A percentile compares a stretch with the other conserved stretches of the same genome.
These are phyloP conservation scores for Rhizopus delemar DNA, from an alignment of 371 early-diverging fungal species.

Conservation along the genomic window DNA sequence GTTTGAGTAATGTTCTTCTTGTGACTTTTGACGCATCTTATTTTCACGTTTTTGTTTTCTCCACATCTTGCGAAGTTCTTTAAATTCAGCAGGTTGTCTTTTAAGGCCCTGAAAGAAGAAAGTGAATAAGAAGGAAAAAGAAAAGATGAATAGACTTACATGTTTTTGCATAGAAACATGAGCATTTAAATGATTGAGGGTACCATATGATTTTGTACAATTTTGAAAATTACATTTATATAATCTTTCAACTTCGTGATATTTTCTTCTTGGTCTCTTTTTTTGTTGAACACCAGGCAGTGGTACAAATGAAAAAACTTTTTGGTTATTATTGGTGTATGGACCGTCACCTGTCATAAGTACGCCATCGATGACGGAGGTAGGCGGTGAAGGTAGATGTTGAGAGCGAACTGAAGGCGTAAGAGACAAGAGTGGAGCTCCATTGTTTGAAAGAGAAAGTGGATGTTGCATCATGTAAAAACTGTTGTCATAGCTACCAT, in stretches of 20 bases:
- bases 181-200: slow-evolving; percentile 72
- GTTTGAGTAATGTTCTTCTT: background rate
- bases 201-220: slow-evolving; percentile 72
- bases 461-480: background rate
- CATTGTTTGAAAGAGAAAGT: background rate
- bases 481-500: background rate
- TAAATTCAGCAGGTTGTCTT: slow-evolving; percentile 60
- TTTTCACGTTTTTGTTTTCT: slow-evolving; percentile 51
- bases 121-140: background rate
- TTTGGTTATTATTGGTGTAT: slow-evolving; percentile 28
- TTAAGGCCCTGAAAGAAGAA: slow-evolving; percentile 35
- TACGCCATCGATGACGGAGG: slow-evolving; percentile 28
- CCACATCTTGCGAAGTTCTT: slow-evolving; percentile 62
- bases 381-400: slow-evolving; percentile 33
- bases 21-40: slow-evolving; percentile 19
- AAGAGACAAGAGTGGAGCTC: background rate
- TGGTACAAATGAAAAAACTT: slow-evolving; percentile 66
- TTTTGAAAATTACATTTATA: slow-evolving; percentile 65
- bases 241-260: slow-evolving; percentile 71
- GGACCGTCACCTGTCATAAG: background rate
- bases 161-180: slow-evolving; percentile 76
- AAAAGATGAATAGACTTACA: slow-evolving; percentile 33
- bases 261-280: slow-evolving; percentile 70
- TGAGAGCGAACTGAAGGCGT: slow-evolving; percentile 6
- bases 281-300: slow-evolving; percentile 64